Base-by-base conservation (phyloP, 441 rosid species). In the Gossypium schwendimanii region DNA sequence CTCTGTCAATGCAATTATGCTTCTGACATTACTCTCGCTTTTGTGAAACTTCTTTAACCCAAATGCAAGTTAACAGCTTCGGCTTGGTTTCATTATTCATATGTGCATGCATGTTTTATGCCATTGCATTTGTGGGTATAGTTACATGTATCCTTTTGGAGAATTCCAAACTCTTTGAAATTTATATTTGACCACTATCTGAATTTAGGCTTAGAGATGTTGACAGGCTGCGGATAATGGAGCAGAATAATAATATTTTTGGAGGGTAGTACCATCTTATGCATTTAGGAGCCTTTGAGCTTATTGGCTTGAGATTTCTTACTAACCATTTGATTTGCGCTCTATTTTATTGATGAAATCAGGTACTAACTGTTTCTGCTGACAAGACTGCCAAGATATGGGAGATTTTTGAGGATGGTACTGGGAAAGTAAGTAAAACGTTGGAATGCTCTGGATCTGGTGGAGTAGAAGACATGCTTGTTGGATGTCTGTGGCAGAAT, bases 311-410 rank as follows among this genome's bases (percentile, higher is more conserved):
- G 10, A 14, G 17, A 67, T 50, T 4, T 5, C 4, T 9, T n/a
- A 36, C 11, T 49, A 5, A 52, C 24, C 24, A 36, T 31, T 31
- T 54, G 9, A 50, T 36, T 28, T 33, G 15, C 63, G 59, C 6
- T 28, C 44, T 12, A 21, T 28, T 52, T 12, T 20, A 36, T 57
- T 36, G 61, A 39, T 55, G n/a, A 36, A 61, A 52, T 67, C 72
- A 84, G 85, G 80, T 84, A 24, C 39, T 84, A 10, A 82, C 87
- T 54, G 85, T 78, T 36, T 84, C 87, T 23, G 85, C 87, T 9
- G 87, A 82, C 71, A 84, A 82, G 82, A 71, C 87, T 74, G 85
- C 85, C 15, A 84, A 84, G 77, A 66, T 82, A 58, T 84, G 87
- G 87, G 85, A 80, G 63, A 84, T 84, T 71, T 65, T 52, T 44